Evolutionary conservation across 805 yeast genomes (phyloP), one percentile per base, ranked within the genome.

Genomic region (Tetrapisispora phaffii): DNA sequence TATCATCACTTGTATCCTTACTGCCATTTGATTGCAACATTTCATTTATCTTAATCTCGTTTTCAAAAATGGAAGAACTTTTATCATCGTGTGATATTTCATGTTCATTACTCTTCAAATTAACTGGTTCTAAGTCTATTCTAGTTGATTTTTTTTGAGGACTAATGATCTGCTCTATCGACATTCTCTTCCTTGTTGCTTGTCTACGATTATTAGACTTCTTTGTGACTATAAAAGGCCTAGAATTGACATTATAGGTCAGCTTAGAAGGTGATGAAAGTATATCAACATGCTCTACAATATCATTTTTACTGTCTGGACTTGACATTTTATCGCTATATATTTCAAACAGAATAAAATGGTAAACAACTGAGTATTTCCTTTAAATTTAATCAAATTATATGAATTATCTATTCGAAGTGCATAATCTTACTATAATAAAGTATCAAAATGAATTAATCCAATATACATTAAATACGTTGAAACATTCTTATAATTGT

Each of bases 201-300:
- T 31, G 20, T 21, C 35, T 39, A 21, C 17, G 5, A 15, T 9
- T 21, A 15, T 21, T 39, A 13, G 13, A 9, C 20, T 34, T 42
- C 16, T 19, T 21, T 13, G 17, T 9, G 16, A 38, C 21, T 28
- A 26, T 38, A 17, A 36, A 36, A 2, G 29, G 20, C 9, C 7
- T 13, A 15, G 13, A 7, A 7, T 3, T 21, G 4, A n/a, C 16
- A 10, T 16, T 26, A 12, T 33, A 19, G 2, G 10, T 26, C 9
- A 13, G 17, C 35, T 47, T 54, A 5, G 49, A 42, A 3, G 62
- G 60, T 3, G 56, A 51, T 1, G 59, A 54, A 17, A 56, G 29
- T 8, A 58, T 55, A 42, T 56, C 62, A 6, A 34, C 45, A 42
- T 58, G 62, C 9, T 34, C 46, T n/a, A 54, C 53, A 39, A 58